Percentiles rank a stretch among this genome's conserved stretches.
phyloP scores from a whole-genome alignment of 1,139 yeast species.

The Groenewaldozyma auringiensis region DNA sequence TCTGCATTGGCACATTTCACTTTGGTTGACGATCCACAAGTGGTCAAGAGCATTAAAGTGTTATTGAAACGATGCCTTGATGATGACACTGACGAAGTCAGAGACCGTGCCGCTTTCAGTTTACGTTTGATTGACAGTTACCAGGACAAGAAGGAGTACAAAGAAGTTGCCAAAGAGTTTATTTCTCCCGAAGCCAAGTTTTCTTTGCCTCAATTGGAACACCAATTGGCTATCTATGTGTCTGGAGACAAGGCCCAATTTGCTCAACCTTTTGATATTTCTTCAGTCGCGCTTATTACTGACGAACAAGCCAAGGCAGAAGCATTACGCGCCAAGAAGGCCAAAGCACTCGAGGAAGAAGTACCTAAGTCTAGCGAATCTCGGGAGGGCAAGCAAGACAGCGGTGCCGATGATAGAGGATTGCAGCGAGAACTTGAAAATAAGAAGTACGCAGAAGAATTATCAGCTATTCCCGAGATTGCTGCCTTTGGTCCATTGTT shows the following conservation, averaged over 20 bases:
- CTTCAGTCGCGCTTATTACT: slow-evolving; percentile 53
- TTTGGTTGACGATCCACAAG: slow-evolving; percentile 59
- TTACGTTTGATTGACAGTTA: slow-evolving; percentile 53
- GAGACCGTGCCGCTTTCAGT: slow-evolving; percentile 93
- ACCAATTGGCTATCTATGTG: slow-evolving; percentile 65
- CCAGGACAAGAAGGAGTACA: slow-evolving; percentile 18
- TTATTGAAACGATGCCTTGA: slow-evolving; percentile 75
- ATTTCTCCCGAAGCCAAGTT: slow-evolving; percentile 63
- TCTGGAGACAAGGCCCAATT: slow-evolving; percentile 54
- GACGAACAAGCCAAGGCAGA: slow-evolving; percentile 58
- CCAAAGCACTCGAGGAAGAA: slow-evolving; percentile 43
- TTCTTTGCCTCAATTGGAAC: slow-evolving; percentile 71
- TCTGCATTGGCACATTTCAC: slow-evolving; percentile 90
- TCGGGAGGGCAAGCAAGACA: slow-evolving; percentile 10
- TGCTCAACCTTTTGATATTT: slow-evolving; percentile 59
- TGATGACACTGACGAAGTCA: slow-evolving; percentile 93
- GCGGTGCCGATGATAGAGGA: slow-evolving; percentile 33
- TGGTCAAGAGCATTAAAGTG: slow-evolving; percentile 63
- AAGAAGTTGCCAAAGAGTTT: slow-evolving; percentile 41
- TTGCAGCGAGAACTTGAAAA: slow-evolving; percentile 32
- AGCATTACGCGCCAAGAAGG: slow-evolving; percentile 38
- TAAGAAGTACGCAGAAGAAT: slow-evolving; percentile 60
- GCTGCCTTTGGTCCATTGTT: slow-evolving; percentile 63
- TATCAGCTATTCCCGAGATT: slow-evolving; percentile 62
- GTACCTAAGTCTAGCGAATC: slow-evolving; percentile 9